A percentile compares a stretch with the other conserved stretches of the same genome.
Conservation (phyloP, 352 stramenopile genomes). For the Phytophthora melonis region DNA sequence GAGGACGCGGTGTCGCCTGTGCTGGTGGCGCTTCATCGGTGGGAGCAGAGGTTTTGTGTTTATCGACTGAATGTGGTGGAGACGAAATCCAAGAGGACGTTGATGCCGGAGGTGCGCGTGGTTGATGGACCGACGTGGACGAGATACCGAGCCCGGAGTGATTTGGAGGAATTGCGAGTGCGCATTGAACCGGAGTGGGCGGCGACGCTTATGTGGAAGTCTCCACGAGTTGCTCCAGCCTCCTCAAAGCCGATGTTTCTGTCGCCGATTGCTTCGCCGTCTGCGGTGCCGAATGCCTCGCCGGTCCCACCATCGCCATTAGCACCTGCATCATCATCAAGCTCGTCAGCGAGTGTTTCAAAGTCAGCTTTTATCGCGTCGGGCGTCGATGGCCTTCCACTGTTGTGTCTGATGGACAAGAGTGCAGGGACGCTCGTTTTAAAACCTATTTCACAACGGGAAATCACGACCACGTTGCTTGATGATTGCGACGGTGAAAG, state of each 20-base stretch:
- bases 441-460: slow-evolving; percentile 36
- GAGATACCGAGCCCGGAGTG: slow-evolving; percentile 36
- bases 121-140: slow-evolving; percentile 59
- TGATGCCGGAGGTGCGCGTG: slow-evolving; percentile 37
- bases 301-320: slow-evolving; percentile 26
- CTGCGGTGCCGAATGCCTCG: slow-evolving; percentile 12
- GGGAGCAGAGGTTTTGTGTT: slow-evolving; percentile 59
- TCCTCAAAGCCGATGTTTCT: slow-evolving; percentile 29
- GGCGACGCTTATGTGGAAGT: slow-evolving; percentile 43
- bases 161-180: slow-evolving; percentile 43
- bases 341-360: slow-evolving; percentile 3
- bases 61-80: slow-evolving; percentile 47
- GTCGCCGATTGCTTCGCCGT: slow-evolving; percentile 30
- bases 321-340: slow-evolving; percentile 3
- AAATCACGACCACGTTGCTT: slow-evolving; percentile 2
- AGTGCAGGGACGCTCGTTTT: slow-evolving; percentile 43
- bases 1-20: slow-evolving; percentile 30
- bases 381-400: slow-evolving; percentile 23
- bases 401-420: slow-evolving; percentile 65
- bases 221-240: slow-evolving; percentile 24
- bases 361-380: slow-evolving; percentile 55
- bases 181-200: slow-evolving; percentile 60
- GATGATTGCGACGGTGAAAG: slow-evolving; percentile 17
- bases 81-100: not conserved
- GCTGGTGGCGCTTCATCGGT: slow-evolving; percentile 62